phyloP scores from a whole-genome alignment of 202 grass and related monocot species.

The Carex arenaria region DNA sequence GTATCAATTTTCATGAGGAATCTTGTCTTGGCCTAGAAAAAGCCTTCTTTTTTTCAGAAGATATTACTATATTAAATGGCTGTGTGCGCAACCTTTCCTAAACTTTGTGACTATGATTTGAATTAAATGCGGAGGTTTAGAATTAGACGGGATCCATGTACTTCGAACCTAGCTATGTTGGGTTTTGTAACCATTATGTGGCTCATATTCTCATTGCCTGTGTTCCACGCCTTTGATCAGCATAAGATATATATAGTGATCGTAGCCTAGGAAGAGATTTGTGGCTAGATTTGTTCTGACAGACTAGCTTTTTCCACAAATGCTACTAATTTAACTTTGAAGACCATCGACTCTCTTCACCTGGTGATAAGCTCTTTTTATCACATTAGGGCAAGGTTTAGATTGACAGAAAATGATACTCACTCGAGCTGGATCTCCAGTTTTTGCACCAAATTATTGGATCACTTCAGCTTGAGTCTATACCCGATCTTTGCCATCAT shows the following conservation, averaged over 20 bases:
- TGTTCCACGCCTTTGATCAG: not conserved
- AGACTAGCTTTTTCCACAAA: not conserved
- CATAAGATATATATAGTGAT: not conserved
- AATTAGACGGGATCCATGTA: not conserved
- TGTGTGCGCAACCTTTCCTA: not conserved
- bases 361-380: not conserved
- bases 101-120: not conserved
- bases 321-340: not conserved
- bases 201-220: not conserved
- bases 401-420: not conserved
- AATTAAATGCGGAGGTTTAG: not conserved
- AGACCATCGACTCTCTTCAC: not conserved
- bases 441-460: not conserved
- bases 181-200: not conserved
- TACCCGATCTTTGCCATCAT: not conserved
- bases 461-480: not conserved
- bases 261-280: not conserved
- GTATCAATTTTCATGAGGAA: not conserved
- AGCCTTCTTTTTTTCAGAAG: not conserved
- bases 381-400: not conserved
- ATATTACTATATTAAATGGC: not conserved
- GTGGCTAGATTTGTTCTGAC: not conserved
- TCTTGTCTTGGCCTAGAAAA: not conserved
- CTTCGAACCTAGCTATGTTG: not conserved
- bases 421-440: not conserved